Percentiles rank a stretch among this genome's conserved stretches.
phyloP scores from a whole-genome alignment of 352 stramenopile genomes.

The Phytophthora fragariae region DNA sequence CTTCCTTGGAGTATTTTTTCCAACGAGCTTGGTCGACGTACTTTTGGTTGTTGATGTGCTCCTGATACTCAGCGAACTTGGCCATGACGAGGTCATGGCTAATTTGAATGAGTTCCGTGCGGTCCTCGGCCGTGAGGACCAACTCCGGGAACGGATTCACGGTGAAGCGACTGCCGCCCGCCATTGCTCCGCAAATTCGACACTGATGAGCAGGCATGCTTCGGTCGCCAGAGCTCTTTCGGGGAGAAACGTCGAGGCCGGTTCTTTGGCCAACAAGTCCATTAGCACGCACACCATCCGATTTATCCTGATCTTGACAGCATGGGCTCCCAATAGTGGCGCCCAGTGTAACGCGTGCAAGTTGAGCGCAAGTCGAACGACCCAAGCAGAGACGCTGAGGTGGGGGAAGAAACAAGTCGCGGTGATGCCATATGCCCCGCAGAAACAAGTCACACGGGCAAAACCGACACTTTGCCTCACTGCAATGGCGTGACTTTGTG shows the following conservation, averaged over 20 bases:
- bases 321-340: not conserved
- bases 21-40: slow-evolving; percentile 26
- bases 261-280: slow-evolving; percentile 2
- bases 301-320: not conserved
- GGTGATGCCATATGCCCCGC: not conserved
- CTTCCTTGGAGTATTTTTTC: slow-evolving; percentile 29
- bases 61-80: slow-evolving; percentile 39
- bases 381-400: not conserved
- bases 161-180: slow-evolving; percentile 25
- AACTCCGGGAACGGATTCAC: slow-evolving; percentile 39
- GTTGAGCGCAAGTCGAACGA: slow-evolving; percentile 5
- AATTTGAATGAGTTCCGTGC: slow-evolving; percentile 26
- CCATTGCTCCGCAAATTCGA: not conserved
- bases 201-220: not conserved
- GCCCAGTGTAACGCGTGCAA: not conserved
- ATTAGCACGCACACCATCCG: slow-evolving; percentile 6
- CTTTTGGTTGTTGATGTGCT: slow-evolving; percentile 34
- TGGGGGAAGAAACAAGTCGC: not conserved
- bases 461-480: slow-evolving; percentile 3
- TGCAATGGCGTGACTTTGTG: not conserved
- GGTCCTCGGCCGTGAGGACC: slow-evolving; percentile 12
- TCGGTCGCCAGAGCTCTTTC: not conserved
- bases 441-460: slow-evolving; percentile 13
- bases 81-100: slow-evolving; percentile 20
- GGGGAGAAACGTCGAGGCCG: not conserved